Percentiles rank a stretch among this genome's conserved stretches.
Evolutionary conservation across 75 land plant species (phyloP).

Genomic region (Selaginella tamariscina): DNA sequence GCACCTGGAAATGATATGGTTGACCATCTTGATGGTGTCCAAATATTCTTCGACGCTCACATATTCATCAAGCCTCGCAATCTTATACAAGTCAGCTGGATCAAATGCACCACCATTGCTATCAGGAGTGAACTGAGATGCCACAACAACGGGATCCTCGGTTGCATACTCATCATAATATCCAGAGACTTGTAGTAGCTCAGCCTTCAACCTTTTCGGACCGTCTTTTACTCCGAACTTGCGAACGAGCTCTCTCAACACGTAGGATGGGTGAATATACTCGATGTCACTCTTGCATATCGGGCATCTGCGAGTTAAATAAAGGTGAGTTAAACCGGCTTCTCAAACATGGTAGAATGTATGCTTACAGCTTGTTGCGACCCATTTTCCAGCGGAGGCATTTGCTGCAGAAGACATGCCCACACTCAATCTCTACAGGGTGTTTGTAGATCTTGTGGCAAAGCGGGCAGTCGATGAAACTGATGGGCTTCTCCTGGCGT

Average conservation of each 20-base stretch:
- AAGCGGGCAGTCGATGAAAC: conserved; percentile 7
- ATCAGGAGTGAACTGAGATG: not conserved
- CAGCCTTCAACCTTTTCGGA: conserved; percentile 2
- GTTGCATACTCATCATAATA: conserved; percentile 1
- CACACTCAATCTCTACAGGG: conserved; percentile 2
- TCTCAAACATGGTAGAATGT: not conserved
- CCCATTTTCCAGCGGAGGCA: conserved; percentile 1
- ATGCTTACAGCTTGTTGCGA: not conserved
- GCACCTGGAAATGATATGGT: not conserved
- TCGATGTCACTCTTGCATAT: conserved; percentile 1
- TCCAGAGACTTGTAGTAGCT: not conserved
- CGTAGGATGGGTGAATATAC: conserved; percentile 2
- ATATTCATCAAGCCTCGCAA: conserved; percentile 8
- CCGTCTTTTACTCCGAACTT: conserved; percentile 4
- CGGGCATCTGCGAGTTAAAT: conserved; percentile 1
- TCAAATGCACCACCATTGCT: conserved; percentile 9
- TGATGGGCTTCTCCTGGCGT: conserved; percentile 1
- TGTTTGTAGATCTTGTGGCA: not conserved
- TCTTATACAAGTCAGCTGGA: conserved; percentile 8
- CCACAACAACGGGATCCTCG: conserved; percentile 1
- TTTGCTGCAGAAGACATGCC: not conserved
- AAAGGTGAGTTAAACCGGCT: not conserved
- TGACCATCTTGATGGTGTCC: conserved; percentile 9
- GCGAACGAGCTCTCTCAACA: not conserved
- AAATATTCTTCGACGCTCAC: conserved; percentile 5